Evolutionary conservation across 192 early-diverging fungal species (phyloP).

Genomic region (Hyaloraphidium curvatum): DNA sequence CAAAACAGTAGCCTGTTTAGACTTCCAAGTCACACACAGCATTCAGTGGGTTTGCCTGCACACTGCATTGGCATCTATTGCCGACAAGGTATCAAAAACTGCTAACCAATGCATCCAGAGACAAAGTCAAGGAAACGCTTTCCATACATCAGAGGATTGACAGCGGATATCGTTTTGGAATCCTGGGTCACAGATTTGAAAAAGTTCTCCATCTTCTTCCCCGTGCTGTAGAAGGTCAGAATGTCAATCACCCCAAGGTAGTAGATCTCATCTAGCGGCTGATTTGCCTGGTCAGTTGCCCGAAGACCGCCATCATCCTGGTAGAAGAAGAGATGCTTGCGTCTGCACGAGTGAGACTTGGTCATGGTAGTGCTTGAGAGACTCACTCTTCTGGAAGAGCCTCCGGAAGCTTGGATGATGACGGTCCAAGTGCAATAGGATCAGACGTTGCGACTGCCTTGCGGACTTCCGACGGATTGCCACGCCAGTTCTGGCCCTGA

Average conservation of each 20-base stretch:
- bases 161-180: constrained; percentile 46
- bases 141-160: constrained; percentile 75
- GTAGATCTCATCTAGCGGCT: constrained; percentile 55
- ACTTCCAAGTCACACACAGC: too few species aligned
- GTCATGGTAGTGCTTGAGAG: background rate
- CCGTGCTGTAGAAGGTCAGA: constrained; percentile 75
- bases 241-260: constrained; percentile 98
- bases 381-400: constrained; percentile 22
- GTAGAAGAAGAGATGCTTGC: constrained; percentile 67
- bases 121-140: constrained; percentile 80
- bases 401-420: constrained; percentile 28
- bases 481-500: constrained; percentile 12
- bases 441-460: constrained; percentile 36
- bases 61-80: too few species aligned
- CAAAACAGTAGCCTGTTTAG: too few species aligned
- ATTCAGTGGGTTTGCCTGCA: too few species aligned
- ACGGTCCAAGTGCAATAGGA: constrained; percentile 30
- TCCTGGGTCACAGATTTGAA: constrained; percentile 73
- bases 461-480: constrained; percentile 24
- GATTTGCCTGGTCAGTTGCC: constrained; percentile 50
- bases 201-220: constrained; percentile 75
- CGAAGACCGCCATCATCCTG: constrained; percentile 75
- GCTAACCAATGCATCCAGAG: too few species aligned
- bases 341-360: too few species aligned
- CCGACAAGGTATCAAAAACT: too few species aligned